Conservation (phyloP, 2,329 filamentous ascomycete genomes). For the Bimuria novae-zelandiae region DNA sequence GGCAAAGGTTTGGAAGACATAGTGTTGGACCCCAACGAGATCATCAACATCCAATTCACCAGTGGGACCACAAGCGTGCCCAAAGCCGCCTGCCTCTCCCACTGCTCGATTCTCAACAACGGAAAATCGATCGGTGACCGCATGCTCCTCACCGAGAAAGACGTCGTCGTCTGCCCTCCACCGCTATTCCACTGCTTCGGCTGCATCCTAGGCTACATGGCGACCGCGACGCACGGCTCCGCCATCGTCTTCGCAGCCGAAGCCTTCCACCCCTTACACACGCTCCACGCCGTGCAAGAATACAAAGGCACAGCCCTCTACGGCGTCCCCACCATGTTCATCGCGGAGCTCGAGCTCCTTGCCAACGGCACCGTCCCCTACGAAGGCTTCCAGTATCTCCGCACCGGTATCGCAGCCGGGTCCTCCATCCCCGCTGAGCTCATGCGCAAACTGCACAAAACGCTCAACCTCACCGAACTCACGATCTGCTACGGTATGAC, state of each 20-base stretch:
- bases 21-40: conserved; percentile 65
- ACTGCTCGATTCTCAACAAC: conserved; percentile 90
- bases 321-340: conserved; percentile 93
- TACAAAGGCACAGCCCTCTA: conserved; percentile 73
- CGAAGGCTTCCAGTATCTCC: conserved; percentile 65
- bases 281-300: conserved; percentile 67
- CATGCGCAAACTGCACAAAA: conserved; percentile 75
- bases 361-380: conserved; percentile 52
- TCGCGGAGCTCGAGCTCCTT: conserved; percentile 81
- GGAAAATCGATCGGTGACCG: conserved; percentile 80
- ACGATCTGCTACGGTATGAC: conserved; percentile 98
- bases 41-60: conserved; percentile 96
- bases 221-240: conserved; percentile 81
- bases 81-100: conserved; percentile 88
- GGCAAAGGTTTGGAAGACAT: conserved; percentile 51
- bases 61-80: conserved; percentile 90
- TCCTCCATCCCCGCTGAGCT: conserved; percentile 81
- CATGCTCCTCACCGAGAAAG: conserved; percentile 76
- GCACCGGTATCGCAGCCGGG: conserved; percentile 91
- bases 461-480: conserved; percentile 76
- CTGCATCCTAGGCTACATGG: conserved; percentile 87
- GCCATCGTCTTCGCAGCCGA: conserved; percentile 84
- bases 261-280: conserved; percentile 79
- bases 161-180: conserved; percentile 70
- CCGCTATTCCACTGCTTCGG: conserved; percentile 78